Base-by-base conservation (phyloP, 805 yeast genomes). In the Candida methanosorbosa region DNA sequence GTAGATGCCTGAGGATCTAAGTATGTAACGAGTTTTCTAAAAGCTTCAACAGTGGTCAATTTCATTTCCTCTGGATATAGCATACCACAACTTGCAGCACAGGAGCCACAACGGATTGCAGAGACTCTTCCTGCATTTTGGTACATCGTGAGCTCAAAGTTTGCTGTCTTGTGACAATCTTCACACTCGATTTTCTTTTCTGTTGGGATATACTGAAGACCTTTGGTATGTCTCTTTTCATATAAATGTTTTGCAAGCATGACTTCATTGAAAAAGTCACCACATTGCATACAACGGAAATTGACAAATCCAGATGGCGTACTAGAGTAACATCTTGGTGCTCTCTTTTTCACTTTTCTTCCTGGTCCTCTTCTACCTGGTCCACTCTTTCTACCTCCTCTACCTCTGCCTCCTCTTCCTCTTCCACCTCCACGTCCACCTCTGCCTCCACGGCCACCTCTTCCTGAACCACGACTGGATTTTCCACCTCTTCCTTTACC, bases 51-150 rank as follows among this genome's bases (percentile, higher is more conserved):
- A 17, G 11, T 30, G 12, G 14, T 30, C 5, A 30, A 30, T 5
- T 23, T 30, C 9, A 16, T 3, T 17, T 15, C 13, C 12, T 30
- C 33, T 3, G 33, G 33, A 15, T 21, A 30, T 3, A 23, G n/a
- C 13, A 6, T 15, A n/a, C 18, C 21, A 4, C 16, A 18, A 9
- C 11, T 30, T 6, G 19, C 5, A 4, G 25, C 12, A 23, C 33
- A 30, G 3, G 9, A 3, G 5, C 16, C 15, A 23, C 33, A 30
- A 4, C n/a, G 3, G 15, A 30, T 17, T 17, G 21, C 20, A 4
- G 33, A 21, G 3, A 21, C n/a, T 17, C 27, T 30, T 16, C 33
- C 33, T 6, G 21, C 27, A 30, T 30, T 30, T 20, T 26, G 6
- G 12, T 22, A 30, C 5, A 16, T 20, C 4, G 22, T 5, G 13